A percentile compares a stretch with the other conserved stretches of the same genome.
Conservation (phyloP, 75 land plant species). For the Isoetes taiwanensis region DNA sequence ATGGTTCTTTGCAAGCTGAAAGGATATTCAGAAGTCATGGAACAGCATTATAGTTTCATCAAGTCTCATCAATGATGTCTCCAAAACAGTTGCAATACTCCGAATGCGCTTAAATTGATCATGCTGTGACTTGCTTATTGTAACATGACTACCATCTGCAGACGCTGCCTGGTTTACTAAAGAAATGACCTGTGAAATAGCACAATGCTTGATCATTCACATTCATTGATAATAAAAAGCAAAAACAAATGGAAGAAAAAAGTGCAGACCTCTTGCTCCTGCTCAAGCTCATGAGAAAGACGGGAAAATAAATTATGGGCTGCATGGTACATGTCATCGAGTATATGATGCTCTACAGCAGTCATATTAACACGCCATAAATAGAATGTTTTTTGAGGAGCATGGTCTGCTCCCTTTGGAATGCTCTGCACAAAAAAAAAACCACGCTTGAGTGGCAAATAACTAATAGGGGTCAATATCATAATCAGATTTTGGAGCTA, state of each 20-base stretch:
- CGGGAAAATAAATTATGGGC: conserved; percentile 49
- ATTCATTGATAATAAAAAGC: background rate
- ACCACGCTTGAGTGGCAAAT: background rate
- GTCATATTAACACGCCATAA: conserved; percentile 49
- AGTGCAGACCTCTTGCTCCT: conserved; percentile 55
- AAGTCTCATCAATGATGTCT: conserved; percentile 50
- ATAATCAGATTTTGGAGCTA: background rate
- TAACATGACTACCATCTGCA: conserved; percentile 29
- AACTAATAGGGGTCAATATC: background rate
- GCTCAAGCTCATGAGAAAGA: conserved; percentile 43
- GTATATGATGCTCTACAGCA: conserved; percentile 28
- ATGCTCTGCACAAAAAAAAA: conserved; percentile 20
- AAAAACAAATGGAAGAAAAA: background rate
- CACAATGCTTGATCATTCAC: background rate
- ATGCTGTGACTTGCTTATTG: conserved; percentile 20
- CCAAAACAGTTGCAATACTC: conserved; percentile 30
- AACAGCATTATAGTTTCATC: conserved; percentile 65
- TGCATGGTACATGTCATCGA: conserved; percentile 75
- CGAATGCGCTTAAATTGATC: conserved; percentile 26
- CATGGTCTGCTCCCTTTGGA: conserved; percentile 28
- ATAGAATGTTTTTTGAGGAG: conserved; percentile 22
- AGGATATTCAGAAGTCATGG: conserved; percentile 29
- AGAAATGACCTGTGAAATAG: background rate
- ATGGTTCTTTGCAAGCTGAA: too few relatives aligned
- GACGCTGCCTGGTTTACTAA: background rate